A percentile compares a stretch with the other conserved stretches of the same genome.
phyloP scores from a whole-genome alignment of 768 basidiomycete species.

The Cystofilobasidium bisporidii region DNA sequence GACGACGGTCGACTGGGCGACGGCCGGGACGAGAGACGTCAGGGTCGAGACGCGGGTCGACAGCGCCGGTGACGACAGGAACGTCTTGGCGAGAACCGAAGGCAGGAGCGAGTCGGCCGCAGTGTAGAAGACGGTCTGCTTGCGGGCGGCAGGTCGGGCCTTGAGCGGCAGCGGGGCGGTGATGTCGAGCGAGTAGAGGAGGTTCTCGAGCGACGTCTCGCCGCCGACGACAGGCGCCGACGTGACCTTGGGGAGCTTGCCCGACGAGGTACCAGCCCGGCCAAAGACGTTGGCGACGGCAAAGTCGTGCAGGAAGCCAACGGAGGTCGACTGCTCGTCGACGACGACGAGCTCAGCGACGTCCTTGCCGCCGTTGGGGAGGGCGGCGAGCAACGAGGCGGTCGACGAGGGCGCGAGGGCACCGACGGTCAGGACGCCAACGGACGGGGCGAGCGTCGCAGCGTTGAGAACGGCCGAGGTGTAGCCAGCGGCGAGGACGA shows the following conservation, averaged over 20 bases:
- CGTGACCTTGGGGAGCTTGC: conserved; percentile 21
- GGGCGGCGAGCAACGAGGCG: conserved; percentile 53
- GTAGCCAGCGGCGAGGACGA: conserved; percentile 51
- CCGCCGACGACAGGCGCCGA: conserved; percentile 7
- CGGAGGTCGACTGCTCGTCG: conserved; percentile 55
- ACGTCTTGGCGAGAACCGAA: conserved; percentile 42
- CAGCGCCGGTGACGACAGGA: conserved; percentile 44
- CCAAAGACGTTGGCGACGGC: conserved; percentile 45
- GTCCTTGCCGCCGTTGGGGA: conserved; percentile 44
- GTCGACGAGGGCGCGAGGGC: conserved; percentile 51
- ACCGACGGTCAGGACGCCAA: conserved; percentile 58
- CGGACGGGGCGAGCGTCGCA: conserved; percentile 42
- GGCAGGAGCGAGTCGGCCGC: conserved; percentile 51
- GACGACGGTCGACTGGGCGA: conserved; percentile 40
- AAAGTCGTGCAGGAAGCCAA: conserved; percentile 56
- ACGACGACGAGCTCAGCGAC: conserved; percentile 60
- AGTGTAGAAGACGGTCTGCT: conserved; percentile 56
- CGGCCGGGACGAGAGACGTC: conserved; percentile 38
- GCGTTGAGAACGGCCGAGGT: conserved; percentile 62
- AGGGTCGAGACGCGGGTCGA: conserved; percentile 37
- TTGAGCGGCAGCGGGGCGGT: conserved; percentile 26
- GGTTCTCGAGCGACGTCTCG: conserved; percentile 16
- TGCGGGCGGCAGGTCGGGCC: conserved; percentile 33
- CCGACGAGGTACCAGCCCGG: conserved; percentile 11
- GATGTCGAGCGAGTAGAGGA: conserved; percentile 31